These are phyloP conservation scores for Piper betle DNA, from an alignment of 164 flowering plant species.

Conservation along the genomic window DNA sequence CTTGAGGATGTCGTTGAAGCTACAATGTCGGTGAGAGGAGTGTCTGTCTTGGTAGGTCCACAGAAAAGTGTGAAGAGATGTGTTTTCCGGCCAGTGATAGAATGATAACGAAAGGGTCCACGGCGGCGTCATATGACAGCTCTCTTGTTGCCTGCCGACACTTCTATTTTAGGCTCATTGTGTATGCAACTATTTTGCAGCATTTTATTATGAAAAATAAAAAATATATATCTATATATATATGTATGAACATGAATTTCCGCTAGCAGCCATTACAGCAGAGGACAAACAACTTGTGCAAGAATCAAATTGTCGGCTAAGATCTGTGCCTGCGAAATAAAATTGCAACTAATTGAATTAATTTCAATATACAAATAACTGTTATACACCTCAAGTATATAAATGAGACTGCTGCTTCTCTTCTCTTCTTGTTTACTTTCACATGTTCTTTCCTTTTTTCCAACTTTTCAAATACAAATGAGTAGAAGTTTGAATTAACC, in stretches of 20 bases:
- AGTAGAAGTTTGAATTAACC: slow-evolving; percentile 16
- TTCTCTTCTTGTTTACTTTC: background rate
- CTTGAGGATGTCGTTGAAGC: too few species aligned
- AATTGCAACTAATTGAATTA: slow-evolving; percentile 5
- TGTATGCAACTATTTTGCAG: background rate
- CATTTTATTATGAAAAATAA: background rate
- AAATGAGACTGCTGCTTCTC: slow-evolving; percentile 7
- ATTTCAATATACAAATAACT: slow-evolving; percentile 21
- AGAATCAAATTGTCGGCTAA: too few species aligned
- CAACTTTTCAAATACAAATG: slow-evolving; percentile 15
- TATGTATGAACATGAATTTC: background rate
- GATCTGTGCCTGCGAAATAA: slow-evolving; percentile 10
- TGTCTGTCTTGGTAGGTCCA: background rate
- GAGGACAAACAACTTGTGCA: too few species aligned
- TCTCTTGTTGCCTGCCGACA: slow-evolving; percentile 17
- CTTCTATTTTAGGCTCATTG: slow-evolving; percentile 1
- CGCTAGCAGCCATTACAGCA: slow-evolving; percentile 1
- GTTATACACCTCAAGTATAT: slow-evolving; percentile 16
- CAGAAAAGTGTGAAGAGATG: background rate
- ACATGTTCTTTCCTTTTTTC: slow-evolving; percentile 3
- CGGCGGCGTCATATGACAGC: background rate
- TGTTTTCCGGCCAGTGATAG: background rate
- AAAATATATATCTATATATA: background rate
- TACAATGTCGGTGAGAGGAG: background rate
- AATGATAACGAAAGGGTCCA: background rate